Evolutionary conservation across 768 basidiomycete genomes (phyloP).

Genomic region (Macrolepiota dolichaula): DNA sequence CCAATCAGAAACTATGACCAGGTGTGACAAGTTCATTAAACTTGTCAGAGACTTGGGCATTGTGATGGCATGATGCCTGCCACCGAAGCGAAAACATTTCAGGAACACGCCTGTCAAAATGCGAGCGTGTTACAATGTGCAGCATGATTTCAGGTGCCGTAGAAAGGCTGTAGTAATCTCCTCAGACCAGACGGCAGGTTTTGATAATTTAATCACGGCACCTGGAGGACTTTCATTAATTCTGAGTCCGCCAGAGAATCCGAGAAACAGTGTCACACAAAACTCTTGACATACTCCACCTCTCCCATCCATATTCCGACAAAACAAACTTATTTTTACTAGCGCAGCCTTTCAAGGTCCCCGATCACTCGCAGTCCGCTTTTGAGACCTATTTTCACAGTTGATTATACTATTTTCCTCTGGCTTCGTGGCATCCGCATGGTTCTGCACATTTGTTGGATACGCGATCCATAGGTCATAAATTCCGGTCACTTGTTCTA

Average conservation of each 20-base stretch:
- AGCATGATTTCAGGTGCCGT: not conserved
- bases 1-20: too few relatives aligned
- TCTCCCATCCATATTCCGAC: not conserved
- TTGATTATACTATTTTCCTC: not conserved
- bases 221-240: constrained; percentile 10
- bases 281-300: constrained; percentile 3
- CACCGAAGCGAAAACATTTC: too few relatives aligned
- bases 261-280: constrained; percentile 11
- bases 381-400: not conserved
- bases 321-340: not conserved
- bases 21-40: too few relatives aligned
- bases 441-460: not conserved
- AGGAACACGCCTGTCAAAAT: not conserved
- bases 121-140: not conserved
- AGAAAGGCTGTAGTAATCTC: not conserved
- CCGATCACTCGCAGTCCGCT: not conserved
- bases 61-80: too few relatives aligned
- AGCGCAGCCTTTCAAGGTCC: not conserved
- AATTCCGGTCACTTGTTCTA: not conserved
- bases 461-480: not conserved
- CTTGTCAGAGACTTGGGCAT: too few relatives aligned
- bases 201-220: constrained; percentile 1
- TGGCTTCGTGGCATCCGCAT: constrained; percentile 7
- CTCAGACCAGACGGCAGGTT: not conserved
- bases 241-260: constrained; percentile 9